Conservation (phyloP, 83 land plant genomes). For the Diphasiastrum complanatum region DNA sequence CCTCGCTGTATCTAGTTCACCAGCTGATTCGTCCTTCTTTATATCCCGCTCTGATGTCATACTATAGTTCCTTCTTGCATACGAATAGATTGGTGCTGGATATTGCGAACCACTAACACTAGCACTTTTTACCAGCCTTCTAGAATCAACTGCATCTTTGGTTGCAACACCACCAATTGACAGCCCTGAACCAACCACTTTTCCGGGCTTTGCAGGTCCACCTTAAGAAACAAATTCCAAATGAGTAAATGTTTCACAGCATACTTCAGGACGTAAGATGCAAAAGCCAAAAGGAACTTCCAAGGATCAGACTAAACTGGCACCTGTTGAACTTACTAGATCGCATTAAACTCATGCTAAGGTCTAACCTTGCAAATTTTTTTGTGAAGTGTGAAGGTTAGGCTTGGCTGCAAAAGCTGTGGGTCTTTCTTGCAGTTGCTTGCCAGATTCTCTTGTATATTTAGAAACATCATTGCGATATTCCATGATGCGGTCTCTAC, state of each 20-base stretch:
- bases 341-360: not conserved
- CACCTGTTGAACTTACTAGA: not conserved
- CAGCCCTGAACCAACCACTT: slow-evolving; percentile 13
- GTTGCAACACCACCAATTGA: not conserved
- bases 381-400: not conserved
- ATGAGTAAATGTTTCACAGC: not conserved
- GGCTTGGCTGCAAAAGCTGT: slow-evolving; percentile 1
- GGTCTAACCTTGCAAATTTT: not conserved
- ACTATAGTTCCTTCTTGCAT: not conserved
- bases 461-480: slow-evolving; percentile 6
- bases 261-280: not conserved
- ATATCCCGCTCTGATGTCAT: not conserved
- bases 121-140: not conserved
- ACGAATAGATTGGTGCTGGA: not conserved
- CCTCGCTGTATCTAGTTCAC: no score
- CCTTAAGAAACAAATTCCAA: not conserved
- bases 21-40: no score
- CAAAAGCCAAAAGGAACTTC: not conserved
- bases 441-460: slow-evolving; percentile 5
- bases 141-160: slow-evolving; percentile 3
- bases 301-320: not conserved
- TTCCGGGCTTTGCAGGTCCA: slow-evolving; percentile 17
- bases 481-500: slow-evolving; percentile 13
- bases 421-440: not conserved
- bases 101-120: not conserved